phyloP scores from a whole-genome alignment of 441 rosid species.

The Codiaeum variegatum region DNA sequence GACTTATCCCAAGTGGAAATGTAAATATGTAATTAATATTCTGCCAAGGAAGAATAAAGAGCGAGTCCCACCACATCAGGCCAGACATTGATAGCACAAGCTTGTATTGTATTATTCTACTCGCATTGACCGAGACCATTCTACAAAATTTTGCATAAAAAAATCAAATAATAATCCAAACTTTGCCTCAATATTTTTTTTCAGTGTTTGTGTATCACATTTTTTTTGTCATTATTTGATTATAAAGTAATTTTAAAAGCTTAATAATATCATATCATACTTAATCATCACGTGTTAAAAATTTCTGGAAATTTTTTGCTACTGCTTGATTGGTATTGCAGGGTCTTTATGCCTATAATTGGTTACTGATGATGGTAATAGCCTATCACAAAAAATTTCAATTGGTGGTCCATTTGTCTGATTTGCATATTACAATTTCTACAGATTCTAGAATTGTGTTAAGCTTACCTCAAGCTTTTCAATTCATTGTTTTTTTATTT shows the following conservation, averaged over 20 bases:
- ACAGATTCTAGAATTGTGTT: neutral
- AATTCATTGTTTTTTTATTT: conserved; percentile 11
- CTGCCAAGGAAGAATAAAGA: neutral
- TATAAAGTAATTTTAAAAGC: neutral
- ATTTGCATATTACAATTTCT: conserved; percentile 8
- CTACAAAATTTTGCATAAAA: conserved; percentile 29
- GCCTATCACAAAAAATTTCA: no score
- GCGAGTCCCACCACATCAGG: conserved; percentile 34
- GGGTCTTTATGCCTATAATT: no score
- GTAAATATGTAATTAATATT: neutral
- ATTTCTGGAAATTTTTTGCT: no score
- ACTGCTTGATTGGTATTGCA: no score
- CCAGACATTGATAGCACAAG: conserved; percentile 42
- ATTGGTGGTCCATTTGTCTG: no score
- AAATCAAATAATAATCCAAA: neutral
- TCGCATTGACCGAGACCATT: conserved; percentile 44
- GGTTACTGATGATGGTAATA: no score
- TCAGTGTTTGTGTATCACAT: neutral
- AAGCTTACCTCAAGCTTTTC: neutral
- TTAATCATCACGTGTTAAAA: neutral
- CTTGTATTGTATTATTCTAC: conserved; percentile 43
- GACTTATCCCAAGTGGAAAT: no score
- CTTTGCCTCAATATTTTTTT: neutral
- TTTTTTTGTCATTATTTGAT: neutral
- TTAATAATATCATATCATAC: neutral